These are phyloP conservation scores for Choiromyces venosus DNA, from an alignment of 495 filamentous ascomycete genomes.

Conservation along the genomic window DNA sequence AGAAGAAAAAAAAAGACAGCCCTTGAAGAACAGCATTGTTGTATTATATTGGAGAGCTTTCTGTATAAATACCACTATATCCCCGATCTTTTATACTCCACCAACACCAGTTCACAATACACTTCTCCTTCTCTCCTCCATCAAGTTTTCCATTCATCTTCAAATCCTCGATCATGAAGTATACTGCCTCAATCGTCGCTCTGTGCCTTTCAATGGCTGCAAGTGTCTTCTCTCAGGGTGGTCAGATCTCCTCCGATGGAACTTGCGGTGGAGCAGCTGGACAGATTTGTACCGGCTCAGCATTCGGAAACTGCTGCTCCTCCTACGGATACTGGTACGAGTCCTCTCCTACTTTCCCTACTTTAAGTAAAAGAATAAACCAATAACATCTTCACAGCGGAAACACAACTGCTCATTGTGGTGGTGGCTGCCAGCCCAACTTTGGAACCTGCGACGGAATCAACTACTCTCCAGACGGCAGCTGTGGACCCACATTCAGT, in stretches of 20 bases:
- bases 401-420: background rate
- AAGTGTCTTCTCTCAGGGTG: background rate
- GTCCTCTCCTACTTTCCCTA: background rate
- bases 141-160: background rate
- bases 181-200: background rate
- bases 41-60: background rate
- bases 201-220: background rate
- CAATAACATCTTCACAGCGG: constrained; percentile 10
- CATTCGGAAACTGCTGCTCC: constrained; percentile 37
- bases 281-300: constrained; percentile 18
- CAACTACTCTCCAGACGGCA: constrained; percentile 4
- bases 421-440: constrained; percentile 7
- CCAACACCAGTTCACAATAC: background rate
- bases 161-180: background rate
- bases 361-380: background rate
- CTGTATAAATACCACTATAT: background rate
- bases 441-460: constrained; percentile 4
- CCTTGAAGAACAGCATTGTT: background rate
- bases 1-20: too few relatives aligned
- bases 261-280: constrained; percentile 23
- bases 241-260: constrained; percentile 28
- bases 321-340: constrained; percentile 14
- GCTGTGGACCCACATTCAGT: constrained; percentile 9
- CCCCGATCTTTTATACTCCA: background rate
- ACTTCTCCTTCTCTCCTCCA: background rate